phyloP scores from a whole-genome alignment of 805 yeast genomes.

The Priceomyces haplophilus region DNA sequence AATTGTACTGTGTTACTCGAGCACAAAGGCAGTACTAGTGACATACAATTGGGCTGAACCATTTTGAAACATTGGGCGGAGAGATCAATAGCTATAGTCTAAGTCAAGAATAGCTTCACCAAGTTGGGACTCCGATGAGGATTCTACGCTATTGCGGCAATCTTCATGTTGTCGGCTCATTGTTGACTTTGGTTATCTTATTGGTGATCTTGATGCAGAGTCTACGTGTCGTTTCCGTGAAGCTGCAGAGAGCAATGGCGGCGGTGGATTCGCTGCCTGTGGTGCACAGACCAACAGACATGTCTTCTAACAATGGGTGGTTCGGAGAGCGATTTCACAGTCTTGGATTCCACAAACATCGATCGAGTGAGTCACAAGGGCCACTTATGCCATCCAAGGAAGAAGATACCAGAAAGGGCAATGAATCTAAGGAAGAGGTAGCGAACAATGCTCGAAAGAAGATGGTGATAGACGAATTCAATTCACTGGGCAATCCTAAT shows the following conservation, averaged over 20 bases:
- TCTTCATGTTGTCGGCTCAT: neutral
- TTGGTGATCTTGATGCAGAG: neutral
- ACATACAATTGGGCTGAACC: too few species aligned
- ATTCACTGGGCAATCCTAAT: slow-evolving; percentile 6
- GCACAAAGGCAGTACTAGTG: too few species aligned
- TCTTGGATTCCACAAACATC: neutral
- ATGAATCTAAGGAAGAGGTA: neutral
- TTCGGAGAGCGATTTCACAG: neutral
- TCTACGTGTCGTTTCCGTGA: neutral
- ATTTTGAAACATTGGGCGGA: too few species aligned
- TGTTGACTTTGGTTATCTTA: neutral
- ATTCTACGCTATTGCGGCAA: neutral
- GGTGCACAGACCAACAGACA: neutral
- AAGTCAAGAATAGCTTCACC: too few species aligned
- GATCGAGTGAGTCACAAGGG: neutral
- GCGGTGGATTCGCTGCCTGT: neutral
- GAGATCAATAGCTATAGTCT: too few species aligned
- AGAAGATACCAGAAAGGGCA: too few species aligned
- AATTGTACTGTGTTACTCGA: too few species aligned
- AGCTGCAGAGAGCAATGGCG: neutral
- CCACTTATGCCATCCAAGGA: too few species aligned
- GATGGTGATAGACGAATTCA: slow-evolving; percentile 2
- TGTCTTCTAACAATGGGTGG: neutral
- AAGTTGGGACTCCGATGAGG: too few species aligned
- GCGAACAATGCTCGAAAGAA: neutral